Evolutionary conservation across 345 rosid genomes (phyloP).

Genomic region (Lepidium africanum): DNA sequence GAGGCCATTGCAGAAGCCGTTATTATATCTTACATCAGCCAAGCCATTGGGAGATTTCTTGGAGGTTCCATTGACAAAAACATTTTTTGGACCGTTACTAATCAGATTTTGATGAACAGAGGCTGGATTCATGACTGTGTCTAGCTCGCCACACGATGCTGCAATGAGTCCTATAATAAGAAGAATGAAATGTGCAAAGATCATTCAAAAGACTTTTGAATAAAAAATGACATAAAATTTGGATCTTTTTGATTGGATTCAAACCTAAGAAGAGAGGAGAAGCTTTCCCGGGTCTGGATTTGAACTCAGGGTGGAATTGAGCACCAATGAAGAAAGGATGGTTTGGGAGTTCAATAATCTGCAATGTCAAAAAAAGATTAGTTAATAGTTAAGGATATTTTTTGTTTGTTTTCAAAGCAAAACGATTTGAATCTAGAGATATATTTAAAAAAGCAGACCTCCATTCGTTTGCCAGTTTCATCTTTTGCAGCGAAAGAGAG

Average conservation of each 20-base stretch:
- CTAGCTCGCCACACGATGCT: constrained; percentile 62
- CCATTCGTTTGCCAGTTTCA: constrained; percentile 87
- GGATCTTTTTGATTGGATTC: neutral
- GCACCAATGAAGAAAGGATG: constrained; percentile 75
- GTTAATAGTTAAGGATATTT: neutral
- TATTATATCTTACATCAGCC: constrained; percentile 40
- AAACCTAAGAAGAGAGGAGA: constrained; percentile 87
- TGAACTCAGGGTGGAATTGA: constrained; percentile 95
- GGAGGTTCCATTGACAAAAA: constrained; percentile 38
- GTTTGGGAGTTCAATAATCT: constrained; percentile 57
- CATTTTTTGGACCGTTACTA: constrained; percentile 26
- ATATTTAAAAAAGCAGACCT: constrained; percentile 37
- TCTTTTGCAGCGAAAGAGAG: constrained; percentile 87
- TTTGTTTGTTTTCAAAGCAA: too few species aligned
- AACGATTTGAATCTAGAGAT: neutral
- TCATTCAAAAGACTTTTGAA: neutral
- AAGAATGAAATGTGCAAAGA: neutral
- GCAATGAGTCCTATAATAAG: constrained; percentile 64
- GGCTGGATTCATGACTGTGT: constrained; percentile 29
- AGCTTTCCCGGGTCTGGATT: constrained; percentile 90
- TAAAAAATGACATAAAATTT: neutral
- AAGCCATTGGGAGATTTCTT: constrained; percentile 40
- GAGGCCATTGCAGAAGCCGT: constrained; percentile 51
- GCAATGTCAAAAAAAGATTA: neutral
- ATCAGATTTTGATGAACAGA: constrained; percentile 27